A percentile compares a stretch with the other conserved stretches of the same genome.
Evolutionary conservation across 2,329 filamentous ascomycete species (phyloP).

Genomic region (Penicillium janthinellum): DNA sequence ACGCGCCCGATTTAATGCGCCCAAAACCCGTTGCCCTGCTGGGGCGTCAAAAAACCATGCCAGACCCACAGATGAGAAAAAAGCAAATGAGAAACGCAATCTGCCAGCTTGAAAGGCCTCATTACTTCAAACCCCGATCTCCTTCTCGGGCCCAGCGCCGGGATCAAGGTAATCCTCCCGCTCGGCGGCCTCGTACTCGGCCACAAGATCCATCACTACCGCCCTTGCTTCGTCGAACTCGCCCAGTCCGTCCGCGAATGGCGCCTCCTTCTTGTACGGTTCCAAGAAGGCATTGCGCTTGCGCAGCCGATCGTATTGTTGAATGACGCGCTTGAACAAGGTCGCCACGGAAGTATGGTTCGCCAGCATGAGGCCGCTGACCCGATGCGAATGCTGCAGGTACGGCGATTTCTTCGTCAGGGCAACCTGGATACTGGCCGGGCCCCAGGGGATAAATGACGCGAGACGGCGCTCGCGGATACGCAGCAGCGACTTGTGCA

Average conservation of each 20-base stretch:
- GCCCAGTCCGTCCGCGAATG: constrained; percentile 85
- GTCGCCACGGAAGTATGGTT: constrained; percentile 98
- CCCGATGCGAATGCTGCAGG: constrained; percentile 87
- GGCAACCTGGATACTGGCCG: constrained; percentile 95
- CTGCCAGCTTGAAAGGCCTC: neutral
- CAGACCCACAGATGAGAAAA: neutral
- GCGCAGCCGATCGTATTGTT: constrained; percentile 88
- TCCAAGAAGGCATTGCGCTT: constrained; percentile 98
- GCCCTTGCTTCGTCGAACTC: constrained; percentile 95
- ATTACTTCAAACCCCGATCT: constrained; percentile 27
- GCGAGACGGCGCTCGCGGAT: constrained; percentile 93
- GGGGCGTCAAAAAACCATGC: constrained; percentile 10
- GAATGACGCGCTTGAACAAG: constrained; percentile 89
- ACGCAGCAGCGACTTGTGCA: constrained; percentile 95
- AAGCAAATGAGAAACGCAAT: neutral
- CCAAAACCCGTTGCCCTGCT: constrained; percentile 22
- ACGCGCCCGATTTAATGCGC: constrained; percentile 25
- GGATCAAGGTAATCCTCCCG: constrained; percentile 85
- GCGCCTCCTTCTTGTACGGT: constrained; percentile 91
- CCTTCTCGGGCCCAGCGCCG: constrained; percentile 55
- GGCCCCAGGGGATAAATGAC: constrained; percentile 97
- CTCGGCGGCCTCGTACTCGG: constrained; percentile 95
- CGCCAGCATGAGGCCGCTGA: constrained; percentile 94
- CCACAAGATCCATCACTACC: constrained; percentile 86
- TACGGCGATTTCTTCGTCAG: constrained; percentile 96